Conservation (phyloP, 495 filamentous ascomycete species). For the Penicillium samsonianum region DNA sequence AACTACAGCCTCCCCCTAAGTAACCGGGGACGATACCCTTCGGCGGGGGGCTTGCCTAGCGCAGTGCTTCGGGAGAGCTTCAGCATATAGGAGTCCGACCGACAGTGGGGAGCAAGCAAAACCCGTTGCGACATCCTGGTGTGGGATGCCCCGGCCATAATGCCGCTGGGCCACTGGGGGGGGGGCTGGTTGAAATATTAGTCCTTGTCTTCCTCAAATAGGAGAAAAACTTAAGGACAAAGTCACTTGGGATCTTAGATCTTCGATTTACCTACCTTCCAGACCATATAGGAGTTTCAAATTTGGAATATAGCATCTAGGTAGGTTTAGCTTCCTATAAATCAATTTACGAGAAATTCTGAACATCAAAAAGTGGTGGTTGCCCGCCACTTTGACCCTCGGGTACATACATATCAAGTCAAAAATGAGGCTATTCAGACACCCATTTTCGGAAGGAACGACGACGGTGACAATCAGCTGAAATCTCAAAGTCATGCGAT, state of each 20-base stretch:
- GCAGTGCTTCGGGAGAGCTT: background rate
- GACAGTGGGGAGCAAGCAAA: background rate
- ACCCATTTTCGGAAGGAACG: background rate
- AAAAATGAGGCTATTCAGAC: background rate
- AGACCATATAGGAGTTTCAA: background rate
- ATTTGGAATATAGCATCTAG: background rate
- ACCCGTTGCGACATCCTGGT: background rate
- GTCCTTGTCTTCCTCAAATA: background rate
- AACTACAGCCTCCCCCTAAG: background rate
- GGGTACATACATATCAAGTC: background rate
- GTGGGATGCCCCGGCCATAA: background rate
- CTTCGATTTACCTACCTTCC: background rate
- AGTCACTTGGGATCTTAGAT: background rate
- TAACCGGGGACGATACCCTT: background rate
- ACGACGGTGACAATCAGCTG: background rate
- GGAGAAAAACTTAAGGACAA: background rate
- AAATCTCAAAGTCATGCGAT: background rate
- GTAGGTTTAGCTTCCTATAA: background rate
- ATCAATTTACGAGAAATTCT: background rate
- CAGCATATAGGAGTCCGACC: background rate
- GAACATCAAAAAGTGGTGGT: background rate
- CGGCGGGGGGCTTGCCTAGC: background rate
- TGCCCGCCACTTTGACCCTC: background rate
- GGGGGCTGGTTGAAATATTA: conserved; percentile 1
- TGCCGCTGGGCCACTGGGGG: background rate